Conservation (phyloP, 768 basidiomycete genomes). For the Tephrocybe rancida region DNA sequence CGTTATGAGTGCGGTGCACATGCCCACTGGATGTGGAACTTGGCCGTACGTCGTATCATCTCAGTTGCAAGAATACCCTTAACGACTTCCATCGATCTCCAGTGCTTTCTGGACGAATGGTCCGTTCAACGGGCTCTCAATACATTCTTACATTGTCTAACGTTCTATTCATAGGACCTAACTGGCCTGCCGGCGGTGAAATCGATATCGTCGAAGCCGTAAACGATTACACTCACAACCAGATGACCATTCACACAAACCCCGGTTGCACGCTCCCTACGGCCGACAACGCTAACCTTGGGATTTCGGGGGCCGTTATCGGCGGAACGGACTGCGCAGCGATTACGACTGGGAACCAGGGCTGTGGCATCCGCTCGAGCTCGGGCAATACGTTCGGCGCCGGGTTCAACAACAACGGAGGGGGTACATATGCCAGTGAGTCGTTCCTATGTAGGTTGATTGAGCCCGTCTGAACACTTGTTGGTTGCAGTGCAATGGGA, state of each 20-base stretch:
- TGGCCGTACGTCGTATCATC: slow-evolving; percentile 61
- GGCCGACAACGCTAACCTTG: slow-evolving; percentile 44
- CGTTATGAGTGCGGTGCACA: slow-evolving; percentile 83
- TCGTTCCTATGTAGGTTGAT: slow-evolving; percentile 20
- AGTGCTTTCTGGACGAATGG: slow-evolving; percentile 29
- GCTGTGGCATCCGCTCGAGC: slow-evolving; percentile 76
- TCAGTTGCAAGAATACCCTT: neutral
- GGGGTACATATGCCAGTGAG: slow-evolving; percentile 91
- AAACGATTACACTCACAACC: slow-evolving; percentile 77
- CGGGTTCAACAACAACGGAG: slow-evolving; percentile 83
- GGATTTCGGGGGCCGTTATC: slow-evolving; percentile 66
- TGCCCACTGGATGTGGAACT: slow-evolving; percentile 88
- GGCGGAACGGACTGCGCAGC: slow-evolving; percentile 75
- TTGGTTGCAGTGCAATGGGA: slow-evolving; percentile 76
- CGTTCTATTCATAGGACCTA: slow-evolving; percentile 59
- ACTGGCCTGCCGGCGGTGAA: slow-evolving; percentile 70
- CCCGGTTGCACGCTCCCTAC: slow-evolving; percentile 68
- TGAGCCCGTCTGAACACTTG: neutral
- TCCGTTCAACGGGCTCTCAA: slow-evolving; percentile 13
- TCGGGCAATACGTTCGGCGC: slow-evolving; percentile 73
- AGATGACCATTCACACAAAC: slow-evolving; percentile 81
- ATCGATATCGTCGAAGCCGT: slow-evolving; percentile 89
- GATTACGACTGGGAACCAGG: slow-evolving; percentile 68
- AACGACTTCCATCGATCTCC: neutral
- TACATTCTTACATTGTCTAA: slow-evolving; percentile 31